Conservation (phyloP, 495 filamentous ascomycete genomes). For the Sabuloglossum arenarium region DNA sequence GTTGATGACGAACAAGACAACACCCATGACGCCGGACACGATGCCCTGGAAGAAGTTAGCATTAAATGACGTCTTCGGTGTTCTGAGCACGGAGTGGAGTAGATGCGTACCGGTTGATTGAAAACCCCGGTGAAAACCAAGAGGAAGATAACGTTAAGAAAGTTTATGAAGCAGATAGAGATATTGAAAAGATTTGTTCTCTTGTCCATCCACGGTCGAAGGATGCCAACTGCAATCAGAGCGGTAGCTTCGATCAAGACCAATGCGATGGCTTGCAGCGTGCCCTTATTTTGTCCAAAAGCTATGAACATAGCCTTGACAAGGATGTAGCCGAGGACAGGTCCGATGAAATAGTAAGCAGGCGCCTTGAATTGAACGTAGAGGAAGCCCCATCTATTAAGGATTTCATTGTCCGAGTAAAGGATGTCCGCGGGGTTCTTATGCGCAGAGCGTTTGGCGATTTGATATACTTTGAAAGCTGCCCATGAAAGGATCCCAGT, state of each 20-base stretch:
- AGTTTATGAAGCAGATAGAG: conserved; percentile 72
- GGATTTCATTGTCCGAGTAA: conserved; percentile 74
- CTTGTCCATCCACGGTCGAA: conserved; percentile 98
- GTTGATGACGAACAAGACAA: conserved; percentile 85
- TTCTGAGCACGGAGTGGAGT: not conserved
- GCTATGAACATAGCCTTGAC: conserved; percentile 85
- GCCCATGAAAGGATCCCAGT: conserved; percentile 67
- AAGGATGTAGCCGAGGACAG: conserved; percentile 55
- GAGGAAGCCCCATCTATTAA: conserved; percentile 98
- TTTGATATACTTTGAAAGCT: conserved; percentile 66
- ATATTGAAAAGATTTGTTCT: conserved; percentile 97
- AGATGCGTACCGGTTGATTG: conserved; percentile 48
- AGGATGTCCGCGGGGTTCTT: conserved; percentile 94
- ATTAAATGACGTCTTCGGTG: not conserved
- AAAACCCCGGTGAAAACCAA: conserved; percentile 70
- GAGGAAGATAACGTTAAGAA: conserved; percentile 74
- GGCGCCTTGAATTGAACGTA: conserved; percentile 96
- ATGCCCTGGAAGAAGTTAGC: conserved; percentile 27
- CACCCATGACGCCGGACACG: conserved; percentile 82
- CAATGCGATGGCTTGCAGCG: conserved; percentile 64
- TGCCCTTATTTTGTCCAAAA: conserved; percentile 51
- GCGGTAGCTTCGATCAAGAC: conserved; percentile 69
- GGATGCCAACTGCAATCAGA: conserved; percentile 55
- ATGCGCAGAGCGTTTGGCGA: conserved; percentile 86
- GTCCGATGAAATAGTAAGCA: conserved; percentile 91